Evolutionary conservation across 495 filamentous ascomycete genomes (phyloP).

Genomic region (Chaetomium fimeti): DNA sequence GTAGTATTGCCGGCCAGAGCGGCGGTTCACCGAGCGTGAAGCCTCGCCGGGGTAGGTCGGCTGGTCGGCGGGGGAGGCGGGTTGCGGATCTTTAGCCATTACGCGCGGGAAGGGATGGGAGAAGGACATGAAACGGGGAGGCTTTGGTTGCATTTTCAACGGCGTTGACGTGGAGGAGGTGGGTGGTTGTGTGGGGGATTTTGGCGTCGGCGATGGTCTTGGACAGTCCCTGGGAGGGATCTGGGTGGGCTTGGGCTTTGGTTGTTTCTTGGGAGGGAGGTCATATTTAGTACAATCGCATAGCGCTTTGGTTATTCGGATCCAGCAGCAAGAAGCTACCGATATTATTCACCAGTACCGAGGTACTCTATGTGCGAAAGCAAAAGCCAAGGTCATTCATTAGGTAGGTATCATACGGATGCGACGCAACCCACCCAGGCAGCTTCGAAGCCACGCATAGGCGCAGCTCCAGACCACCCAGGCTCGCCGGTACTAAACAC

Average conservation of each 20-base stretch:
- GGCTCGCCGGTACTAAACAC: constrained; percentile 1
- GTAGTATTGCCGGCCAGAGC: neutral
- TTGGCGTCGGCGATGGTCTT: neutral
- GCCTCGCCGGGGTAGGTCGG: constrained; percentile 7
- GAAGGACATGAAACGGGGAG: neutral
- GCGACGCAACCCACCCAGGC: neutral
- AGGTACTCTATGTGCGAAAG: no score
- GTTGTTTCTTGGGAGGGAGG: neutral
- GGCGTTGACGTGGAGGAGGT: constrained; percentile 1
- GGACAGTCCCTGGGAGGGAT: neutral
- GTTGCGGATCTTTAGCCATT: neutral
- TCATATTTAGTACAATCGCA: no score
- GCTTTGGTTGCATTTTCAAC: neutral
- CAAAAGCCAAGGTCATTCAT: no score
- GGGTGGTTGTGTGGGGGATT: neutral
- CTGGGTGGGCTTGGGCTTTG: neutral
- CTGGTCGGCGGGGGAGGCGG: constrained; percentile 2
- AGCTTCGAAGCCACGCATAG: neutral
- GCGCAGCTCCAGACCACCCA: neutral
- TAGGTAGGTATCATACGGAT: no score
- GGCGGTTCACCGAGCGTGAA: neutral
- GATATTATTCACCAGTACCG: no score
- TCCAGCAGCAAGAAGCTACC: no score
- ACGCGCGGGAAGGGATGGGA: neutral
- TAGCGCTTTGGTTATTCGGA: no score